These are phyloP conservation scores for Crithidia thermophila DNA, from an alignment of 208 protist genomes.

Conservation along the genomic window DNA sequence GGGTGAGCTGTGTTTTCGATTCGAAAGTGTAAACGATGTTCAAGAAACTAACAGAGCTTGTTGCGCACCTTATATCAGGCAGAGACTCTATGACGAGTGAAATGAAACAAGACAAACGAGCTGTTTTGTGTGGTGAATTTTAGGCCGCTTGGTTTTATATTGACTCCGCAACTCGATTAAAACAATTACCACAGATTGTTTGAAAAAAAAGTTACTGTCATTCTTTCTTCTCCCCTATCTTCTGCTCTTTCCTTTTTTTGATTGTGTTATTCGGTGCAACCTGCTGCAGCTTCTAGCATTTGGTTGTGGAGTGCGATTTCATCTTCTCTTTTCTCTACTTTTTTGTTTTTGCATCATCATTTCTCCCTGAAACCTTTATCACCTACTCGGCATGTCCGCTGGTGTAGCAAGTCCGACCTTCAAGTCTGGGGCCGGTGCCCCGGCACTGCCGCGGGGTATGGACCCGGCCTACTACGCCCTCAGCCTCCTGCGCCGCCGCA, in stretches of 20 bases:
- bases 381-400: not conserved
- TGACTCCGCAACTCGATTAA: too few species aligned
- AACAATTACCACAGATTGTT: too few species aligned
- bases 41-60: too few species aligned
- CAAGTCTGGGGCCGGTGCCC: constrained; percentile 3
- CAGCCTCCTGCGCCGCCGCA: constrained; percentile 79
- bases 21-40: too few species aligned
- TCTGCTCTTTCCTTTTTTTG: not conserved
- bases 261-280: not conserved
- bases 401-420: not conserved
- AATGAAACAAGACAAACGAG: too few species aligned
- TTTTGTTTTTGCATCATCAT: not conserved
- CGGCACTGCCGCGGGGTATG: constrained; percentile 67
- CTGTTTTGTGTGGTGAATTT: too few species aligned
- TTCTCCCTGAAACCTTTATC: not conserved
- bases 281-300: not conserved
- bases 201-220: constrained; percentile 4
- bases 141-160: too few species aligned
- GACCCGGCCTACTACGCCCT: constrained; percentile 93
- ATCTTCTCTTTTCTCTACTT: not conserved
- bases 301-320: not conserved
- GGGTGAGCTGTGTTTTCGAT: too few species aligned
- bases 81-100: too few species aligned
- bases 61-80: too few species aligned
- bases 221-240: constrained; percentile 6